Conservation (phyloP, 345 rosid species). For the Salix purpurea region DNA sequence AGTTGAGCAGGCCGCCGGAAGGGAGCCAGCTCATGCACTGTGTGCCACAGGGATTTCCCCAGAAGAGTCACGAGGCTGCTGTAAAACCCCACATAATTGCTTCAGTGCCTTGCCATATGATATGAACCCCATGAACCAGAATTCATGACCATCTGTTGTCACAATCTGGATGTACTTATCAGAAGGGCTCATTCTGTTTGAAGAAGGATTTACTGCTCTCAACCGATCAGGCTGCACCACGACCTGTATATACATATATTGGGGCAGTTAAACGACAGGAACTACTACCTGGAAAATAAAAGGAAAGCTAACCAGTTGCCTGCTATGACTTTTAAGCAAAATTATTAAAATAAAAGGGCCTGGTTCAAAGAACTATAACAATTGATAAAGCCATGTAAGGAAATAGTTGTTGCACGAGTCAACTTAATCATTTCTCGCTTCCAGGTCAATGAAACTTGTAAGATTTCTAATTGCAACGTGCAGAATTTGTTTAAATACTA, state of each 20-base stretch:
- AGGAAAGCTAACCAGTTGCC: background rate
- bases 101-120: constrained; percentile 69
- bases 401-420: background rate
- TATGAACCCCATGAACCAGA: constrained; percentile 83
- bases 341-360: background rate
- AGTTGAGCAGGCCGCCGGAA: background rate
- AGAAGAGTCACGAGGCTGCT: constrained; percentile 18
- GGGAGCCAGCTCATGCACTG: background rate
- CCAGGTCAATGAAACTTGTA: background rate
- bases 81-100: constrained; percentile 44
- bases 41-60: background rate
- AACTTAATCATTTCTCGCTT: background rate
- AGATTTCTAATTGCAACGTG: background rate
- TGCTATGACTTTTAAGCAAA: background rate
- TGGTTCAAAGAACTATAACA: too few relatives aligned
- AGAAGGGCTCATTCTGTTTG: constrained; percentile 51
- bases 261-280: constrained; percentile 5
- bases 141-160: constrained; percentile 64
- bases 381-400: too few relatives aligned
- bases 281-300: background rate
- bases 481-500: background rate
- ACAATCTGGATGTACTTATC: constrained; percentile 58
- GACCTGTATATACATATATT: constrained; percentile 37
- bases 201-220: constrained; percentile 46
- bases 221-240: constrained; percentile 55